phyloP scores from a whole-genome alignment of 2,329 filamentous ascomycete genomes.

The Fusarium denticulatum region DNA sequence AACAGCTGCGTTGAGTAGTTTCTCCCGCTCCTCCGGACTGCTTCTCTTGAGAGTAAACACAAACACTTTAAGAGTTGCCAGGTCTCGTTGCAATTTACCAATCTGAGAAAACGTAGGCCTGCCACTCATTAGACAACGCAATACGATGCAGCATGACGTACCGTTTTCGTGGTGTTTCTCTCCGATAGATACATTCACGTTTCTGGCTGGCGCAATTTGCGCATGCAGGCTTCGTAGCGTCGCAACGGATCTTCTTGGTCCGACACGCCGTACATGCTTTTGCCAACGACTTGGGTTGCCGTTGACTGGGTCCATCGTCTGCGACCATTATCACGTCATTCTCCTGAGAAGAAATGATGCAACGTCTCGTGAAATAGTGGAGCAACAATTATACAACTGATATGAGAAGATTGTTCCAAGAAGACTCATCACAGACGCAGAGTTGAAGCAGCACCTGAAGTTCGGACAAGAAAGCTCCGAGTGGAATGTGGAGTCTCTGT shows the following conservation, averaged over 20 bases:
- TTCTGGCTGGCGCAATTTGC: not conserved
- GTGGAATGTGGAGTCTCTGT: not conserved
- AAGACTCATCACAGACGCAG: not conserved
- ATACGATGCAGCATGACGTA: not conserved
- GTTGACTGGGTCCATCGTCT: not conserved
- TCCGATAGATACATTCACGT: not conserved
- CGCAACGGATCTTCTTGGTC: slow-evolving; percentile 12
- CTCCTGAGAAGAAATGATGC: not conserved
- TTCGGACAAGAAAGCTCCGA: not conserved
- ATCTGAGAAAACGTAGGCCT: slow-evolving; percentile 18
- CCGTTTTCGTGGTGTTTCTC: slow-evolving; percentile 8
- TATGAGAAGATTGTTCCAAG: not conserved
- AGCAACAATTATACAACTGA: not conserved
- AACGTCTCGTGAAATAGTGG: not conserved
- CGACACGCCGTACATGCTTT: slow-evolving; percentile 7
- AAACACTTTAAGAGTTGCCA: not conserved
- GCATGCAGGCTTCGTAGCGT: not conserved
- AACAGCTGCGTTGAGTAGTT: not conserved
- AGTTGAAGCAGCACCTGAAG: not conserved
- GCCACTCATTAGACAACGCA: not conserved
- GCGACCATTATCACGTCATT: not conserved
- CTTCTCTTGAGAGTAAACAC: slow-evolving; percentile 1
- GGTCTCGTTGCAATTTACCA: not conserved
- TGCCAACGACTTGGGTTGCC: slow-evolving; percentile 4
- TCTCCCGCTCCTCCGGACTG: not conserved